Evolutionary conservation across 768 basidiomycete genomes (phyloP), one percentile per base, ranked within the genome.

Genomic region (Nidularia sp.): DNA sequence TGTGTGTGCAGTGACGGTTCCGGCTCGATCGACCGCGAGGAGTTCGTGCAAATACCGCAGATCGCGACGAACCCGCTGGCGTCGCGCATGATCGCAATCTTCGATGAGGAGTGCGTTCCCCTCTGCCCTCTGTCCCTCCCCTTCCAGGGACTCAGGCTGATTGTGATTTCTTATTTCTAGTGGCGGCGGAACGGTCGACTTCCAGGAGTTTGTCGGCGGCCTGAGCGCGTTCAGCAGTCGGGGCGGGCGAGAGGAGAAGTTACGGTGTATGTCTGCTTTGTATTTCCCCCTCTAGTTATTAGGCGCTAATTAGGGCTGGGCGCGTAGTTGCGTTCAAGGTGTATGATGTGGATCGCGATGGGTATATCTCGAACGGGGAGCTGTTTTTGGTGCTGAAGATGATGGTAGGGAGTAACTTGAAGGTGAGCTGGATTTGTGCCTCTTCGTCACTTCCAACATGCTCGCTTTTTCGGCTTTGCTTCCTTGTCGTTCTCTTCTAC

Each of bases 391-490:
- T 99, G 36, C 75, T 99, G 57, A 99, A 99, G 80, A 98, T 98
- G 93, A 99, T 99, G 97, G 97, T 98, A 47, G 97, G 97, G 34
- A 98, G 90, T 69, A 99, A 99, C 70, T 75, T 99, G 62, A 99
- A 99, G 79, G 93, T 93, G 36, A 9, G 36, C 18, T 18, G 18
- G 18, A 46, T 53, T 69, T 52, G 29, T 54, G 44, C 35, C 31
- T 29, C 32, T 41, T 22, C 48, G 36, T 53, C 35, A 34, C 7
- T 52, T 9, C 36, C 9, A 39, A 8, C 9, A 39, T 39, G n/a
- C 36, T 8, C 8, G 36, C 1, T 39, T 39, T 39, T 39, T 8
- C n/a, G 36, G 1, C 36, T 39, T 39, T 39, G 36, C 8, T 8
- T n/a, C 9, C 36, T n/a, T 39, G 36, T 39, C 9, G 36, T 39